These are phyloP conservation scores for Talaromyces sp. DNA, from an alignment of 2,329 filamentous ascomycete species.

Conservation along the genomic window DNA sequence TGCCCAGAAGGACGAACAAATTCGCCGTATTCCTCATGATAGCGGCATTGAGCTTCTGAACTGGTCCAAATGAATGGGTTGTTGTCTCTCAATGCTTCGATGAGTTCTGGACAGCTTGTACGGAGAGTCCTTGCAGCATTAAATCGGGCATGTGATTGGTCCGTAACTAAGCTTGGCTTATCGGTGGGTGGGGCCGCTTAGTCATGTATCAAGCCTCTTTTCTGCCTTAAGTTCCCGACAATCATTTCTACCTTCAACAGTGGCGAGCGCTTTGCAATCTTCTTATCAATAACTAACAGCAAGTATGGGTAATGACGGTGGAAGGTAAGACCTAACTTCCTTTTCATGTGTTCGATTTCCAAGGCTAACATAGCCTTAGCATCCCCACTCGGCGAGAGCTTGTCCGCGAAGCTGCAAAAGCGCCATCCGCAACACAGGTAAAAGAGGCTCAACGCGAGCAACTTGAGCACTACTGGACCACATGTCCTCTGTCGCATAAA, in stretches of 20 bases:
- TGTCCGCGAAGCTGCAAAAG: constrained; percentile 84
- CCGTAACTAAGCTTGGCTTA: constrained; percentile 3
- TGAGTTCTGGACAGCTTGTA: constrained; percentile 32
- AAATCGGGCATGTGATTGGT: background rate
- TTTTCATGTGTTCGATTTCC: background rate
- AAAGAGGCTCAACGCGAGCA: constrained; percentile 85
- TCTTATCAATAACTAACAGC: background rate
- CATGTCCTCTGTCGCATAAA: constrained; percentile 78
- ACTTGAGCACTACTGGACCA: constrained; percentile 78
- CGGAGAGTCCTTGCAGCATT: constrained; percentile 6
- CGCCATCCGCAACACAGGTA: constrained; percentile 74
- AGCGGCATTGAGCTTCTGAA: constrained; percentile 30
- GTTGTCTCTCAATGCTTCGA: background rate
- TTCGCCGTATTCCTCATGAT: constrained; percentile 35
- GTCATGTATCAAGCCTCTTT: constrained; percentile 11
- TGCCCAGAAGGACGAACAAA: constrained; percentile 31
- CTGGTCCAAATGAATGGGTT: background rate
- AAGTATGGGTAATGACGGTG: constrained; percentile 92
- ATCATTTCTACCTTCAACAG: background rate
- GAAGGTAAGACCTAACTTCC: constrained; percentile 48
- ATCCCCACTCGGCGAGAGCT: constrained; percentile 95
- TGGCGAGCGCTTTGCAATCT: constrained; percentile 2
- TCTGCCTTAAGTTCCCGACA: constrained; percentile 4
- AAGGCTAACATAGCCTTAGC: constrained; percentile 36
- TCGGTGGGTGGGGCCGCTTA: constrained; percentile 12